Evolutionary conservation across 306 rosid genomes (phyloP).

Genomic region (Begonia fuchsioides): DNA sequence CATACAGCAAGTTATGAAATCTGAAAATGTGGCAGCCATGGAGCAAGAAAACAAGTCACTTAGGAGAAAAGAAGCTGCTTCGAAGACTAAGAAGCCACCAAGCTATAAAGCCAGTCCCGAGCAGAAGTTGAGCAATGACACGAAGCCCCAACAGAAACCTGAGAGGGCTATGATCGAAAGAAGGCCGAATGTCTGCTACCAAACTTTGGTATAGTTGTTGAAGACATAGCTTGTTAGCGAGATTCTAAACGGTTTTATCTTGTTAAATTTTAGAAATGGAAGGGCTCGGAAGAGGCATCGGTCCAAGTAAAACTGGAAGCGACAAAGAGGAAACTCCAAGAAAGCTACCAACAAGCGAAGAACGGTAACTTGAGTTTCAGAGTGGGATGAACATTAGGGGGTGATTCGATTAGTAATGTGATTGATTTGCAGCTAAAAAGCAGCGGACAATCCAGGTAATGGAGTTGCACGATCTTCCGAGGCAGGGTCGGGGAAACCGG

Average conservation of each 20-base stretch:
- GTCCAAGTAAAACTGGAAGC: slow-evolving; percentile 75
- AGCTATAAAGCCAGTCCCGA: slow-evolving; percentile 31
- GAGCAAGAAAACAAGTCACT: slow-evolving; percentile 31
- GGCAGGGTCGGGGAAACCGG: slow-evolving; percentile 41
- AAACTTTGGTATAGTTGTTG: slow-evolving; percentile 1
- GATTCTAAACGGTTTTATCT: slow-evolving; percentile 16
- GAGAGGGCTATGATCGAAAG: slow-evolving; percentile 27
- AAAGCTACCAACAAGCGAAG: slow-evolving; percentile 85
- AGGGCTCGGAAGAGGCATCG: slow-evolving; percentile 42
- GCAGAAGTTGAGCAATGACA: slow-evolving; percentile 22
- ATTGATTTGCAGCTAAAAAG: slow-evolving; percentile 54
- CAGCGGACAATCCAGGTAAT: slow-evolving; percentile 86
- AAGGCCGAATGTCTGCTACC: slow-evolving; percentile 49
- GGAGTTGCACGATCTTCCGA: slow-evolving; percentile 84
- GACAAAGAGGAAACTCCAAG: slow-evolving; percentile 90
- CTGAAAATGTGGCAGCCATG: slow-evolving; percentile 17
- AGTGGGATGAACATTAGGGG: neutral
- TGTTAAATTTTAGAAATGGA: slow-evolving; percentile 25
- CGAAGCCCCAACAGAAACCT: slow-evolving; percentile 23
- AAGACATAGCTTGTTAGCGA: neutral
- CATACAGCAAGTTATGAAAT: slow-evolving; percentile 25
- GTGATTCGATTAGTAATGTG: slow-evolving; percentile 6
- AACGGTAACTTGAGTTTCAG: slow-evolving; percentile 34
- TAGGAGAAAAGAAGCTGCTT: slow-evolving; percentile 34
- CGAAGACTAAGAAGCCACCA: slow-evolving; percentile 33